phyloP scores from a whole-genome alignment of 139 green algal species.

The Coccomyxa sp. region DNA sequence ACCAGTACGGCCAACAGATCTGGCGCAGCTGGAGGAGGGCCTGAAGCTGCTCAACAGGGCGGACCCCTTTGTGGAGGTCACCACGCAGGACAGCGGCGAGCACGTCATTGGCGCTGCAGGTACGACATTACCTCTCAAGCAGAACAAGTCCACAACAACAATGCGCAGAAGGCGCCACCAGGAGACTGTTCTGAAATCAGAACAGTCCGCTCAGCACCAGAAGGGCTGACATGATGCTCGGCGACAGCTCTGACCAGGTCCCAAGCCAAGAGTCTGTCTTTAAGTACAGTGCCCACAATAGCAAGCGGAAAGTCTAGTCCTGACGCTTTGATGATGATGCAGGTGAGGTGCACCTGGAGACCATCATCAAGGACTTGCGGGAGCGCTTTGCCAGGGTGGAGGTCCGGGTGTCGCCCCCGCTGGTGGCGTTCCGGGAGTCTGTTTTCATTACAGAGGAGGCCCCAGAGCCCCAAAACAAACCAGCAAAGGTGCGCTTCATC shows the following conservation, averaged over 20 bases:
- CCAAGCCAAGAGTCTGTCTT: too few species aligned
- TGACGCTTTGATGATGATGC: too few species aligned
- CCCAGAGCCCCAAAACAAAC: slow-evolving; percentile 20
- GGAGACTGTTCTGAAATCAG: too few species aligned
- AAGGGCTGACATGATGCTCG: too few species aligned
- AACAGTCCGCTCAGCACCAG: too few species aligned
- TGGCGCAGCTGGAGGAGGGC: slow-evolving; percentile 73
- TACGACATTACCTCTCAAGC: too few species aligned
- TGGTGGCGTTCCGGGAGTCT: slow-evolving; percentile 91
- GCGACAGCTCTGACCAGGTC: too few species aligned
- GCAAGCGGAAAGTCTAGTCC: too few species aligned
- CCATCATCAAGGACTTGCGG: slow-evolving; percentile 89
- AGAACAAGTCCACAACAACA: too few species aligned
- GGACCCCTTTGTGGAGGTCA: slow-evolving; percentile 82
- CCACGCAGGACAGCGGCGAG: slow-evolving; percentile 70
- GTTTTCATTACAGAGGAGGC: slow-evolving; percentile 51
- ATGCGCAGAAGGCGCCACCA: too few species aligned
- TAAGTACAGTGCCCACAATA: too few species aligned
- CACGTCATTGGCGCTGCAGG: slow-evolving; percentile 81
- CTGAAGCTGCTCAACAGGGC: slow-evolving; percentile 89
- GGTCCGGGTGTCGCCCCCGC: slow-evolving; percentile 85
- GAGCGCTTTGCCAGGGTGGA: slow-evolving; percentile 88
- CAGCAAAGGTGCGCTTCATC: slow-evolving; percentile 7
- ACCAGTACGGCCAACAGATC: slow-evolving; percentile 67
- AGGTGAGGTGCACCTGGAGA: slow-evolving; percentile 97